Percentiles rank a stretch among this genome's conserved stretches.
These are phyloP conservation scores for Jimgerdemannia flammicorona DNA, from an alignment of 192 early-diverging fungal species.

Conservation along the genomic window DNA sequence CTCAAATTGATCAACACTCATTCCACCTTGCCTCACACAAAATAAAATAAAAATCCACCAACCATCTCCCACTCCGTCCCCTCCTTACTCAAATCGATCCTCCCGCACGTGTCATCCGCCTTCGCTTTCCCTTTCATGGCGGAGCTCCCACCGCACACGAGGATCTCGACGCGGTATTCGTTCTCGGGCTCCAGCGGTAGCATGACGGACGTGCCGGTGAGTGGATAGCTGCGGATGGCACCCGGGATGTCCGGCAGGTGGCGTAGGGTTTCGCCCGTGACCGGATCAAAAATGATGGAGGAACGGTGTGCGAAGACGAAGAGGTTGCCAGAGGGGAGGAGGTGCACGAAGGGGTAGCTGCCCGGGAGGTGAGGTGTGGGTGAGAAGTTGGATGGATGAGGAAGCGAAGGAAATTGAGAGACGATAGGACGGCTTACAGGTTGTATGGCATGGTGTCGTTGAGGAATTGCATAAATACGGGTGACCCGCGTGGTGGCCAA, in stretches of 20 bases:
- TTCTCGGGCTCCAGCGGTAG: slow-evolving; percentile 53
- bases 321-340: slow-evolving; percentile 44
- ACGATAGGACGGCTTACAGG: slow-evolving; percentile 14
- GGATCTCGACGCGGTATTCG: slow-evolving; percentile 47
- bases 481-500: slow-evolving; percentile 26
- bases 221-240: slow-evolving; percentile 47
- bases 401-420: not conserved
- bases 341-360: slow-evolving; percentile 43
- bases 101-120: slow-evolving; percentile 33
- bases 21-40: not conserved
- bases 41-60: not conserved
- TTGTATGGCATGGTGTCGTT: slow-evolving; percentile 47
- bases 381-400: not conserved
- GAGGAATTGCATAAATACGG: slow-evolving; percentile 37
- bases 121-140: slow-evolving; percentile 22
- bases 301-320: slow-evolving; percentile 47
- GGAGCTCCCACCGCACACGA: slow-evolving; percentile 57
- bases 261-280: slow-evolving; percentile 31
- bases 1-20: too few relatives aligned
- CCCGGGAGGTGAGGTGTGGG: not conserved
- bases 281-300: slow-evolving; percentile 49
- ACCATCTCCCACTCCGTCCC: slow-evolving; percentile 42
- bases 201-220: slow-evolving; percentile 50
- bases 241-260: slow-evolving; percentile 43
- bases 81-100: slow-evolving; percentile 34